These are phyloP conservation scores for Rugonectria rugulosa DNA, from an alignment of 2,329 filamentous ascomycete genomes.

Conservation along the genomic window DNA sequence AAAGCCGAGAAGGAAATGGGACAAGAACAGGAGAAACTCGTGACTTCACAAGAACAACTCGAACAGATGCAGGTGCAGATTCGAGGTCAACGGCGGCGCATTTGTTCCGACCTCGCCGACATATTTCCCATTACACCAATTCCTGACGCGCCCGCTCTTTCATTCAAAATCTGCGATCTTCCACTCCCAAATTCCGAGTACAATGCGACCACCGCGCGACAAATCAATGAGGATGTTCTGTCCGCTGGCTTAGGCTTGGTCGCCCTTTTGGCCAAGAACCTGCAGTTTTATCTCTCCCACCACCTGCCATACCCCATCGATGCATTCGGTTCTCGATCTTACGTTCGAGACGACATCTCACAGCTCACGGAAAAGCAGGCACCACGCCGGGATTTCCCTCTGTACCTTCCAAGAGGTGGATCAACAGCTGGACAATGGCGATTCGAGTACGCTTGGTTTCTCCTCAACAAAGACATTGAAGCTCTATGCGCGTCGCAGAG, in stretches of 20 bases:
- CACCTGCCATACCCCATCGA: slow-evolving; percentile 83
- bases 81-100: slow-evolving; percentile 85
- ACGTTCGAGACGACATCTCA: slow-evolving; percentile 78
- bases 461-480: slow-evolving; percentile 97
- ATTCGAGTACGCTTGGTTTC: slow-evolving; percentile 94
- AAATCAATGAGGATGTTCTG: slow-evolving; percentile 71
- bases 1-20: slow-evolving; percentile 67
- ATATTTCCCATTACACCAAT: slow-evolving; percentile 83
- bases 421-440: slow-evolving; percentile 79
- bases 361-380: slow-evolving; percentile 55
- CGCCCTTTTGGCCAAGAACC: slow-evolving; percentile 74
- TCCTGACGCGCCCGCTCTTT: slow-evolving; percentile 65
- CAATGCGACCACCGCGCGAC: slow-evolving; percentile 55
- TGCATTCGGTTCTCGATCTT: slow-evolving; percentile 75
- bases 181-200: slow-evolving; percentile 83
- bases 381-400: slow-evolving; percentile 76
- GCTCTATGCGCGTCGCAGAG: slow-evolving; percentile 69
- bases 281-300: slow-evolving; percentile 83
- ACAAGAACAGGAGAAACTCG: slow-evolving; percentile 66
- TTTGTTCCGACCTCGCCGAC: slow-evolving; percentile 80
- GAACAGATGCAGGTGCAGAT: slow-evolving; percentile 69
- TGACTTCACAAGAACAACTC: slow-evolving; percentile 62
- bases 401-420: slow-evolving; percentile 71
- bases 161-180: slow-evolving; percentile 84
- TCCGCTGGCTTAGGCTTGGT: slow-evolving; percentile 85